Evolutionary conservation across 495 filamentous ascomycete genomes (phyloP).

Genomic region (Trichoderma reesei): DNA sequence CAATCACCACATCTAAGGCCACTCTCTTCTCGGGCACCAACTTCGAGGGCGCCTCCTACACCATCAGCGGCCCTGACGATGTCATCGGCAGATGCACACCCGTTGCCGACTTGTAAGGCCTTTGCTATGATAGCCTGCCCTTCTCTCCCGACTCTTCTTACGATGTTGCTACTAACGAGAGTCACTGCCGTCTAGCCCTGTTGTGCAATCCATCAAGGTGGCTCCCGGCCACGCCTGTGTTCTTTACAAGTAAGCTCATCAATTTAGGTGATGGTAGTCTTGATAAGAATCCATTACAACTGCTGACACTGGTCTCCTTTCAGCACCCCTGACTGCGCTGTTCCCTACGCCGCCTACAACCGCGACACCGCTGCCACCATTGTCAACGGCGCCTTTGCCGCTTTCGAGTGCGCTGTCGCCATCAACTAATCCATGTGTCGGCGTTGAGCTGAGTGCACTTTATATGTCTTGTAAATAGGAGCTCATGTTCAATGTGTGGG

Average conservation of each 20-base stretch:
- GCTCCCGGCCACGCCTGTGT: not conserved
- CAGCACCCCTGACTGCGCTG: not conserved
- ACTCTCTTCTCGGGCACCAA: not conserved
- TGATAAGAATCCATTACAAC: not conserved
- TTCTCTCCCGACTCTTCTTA: not conserved
- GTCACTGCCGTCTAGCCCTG: not conserved
- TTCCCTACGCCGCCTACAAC: not conserved
- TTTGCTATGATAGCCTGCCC: not conserved
- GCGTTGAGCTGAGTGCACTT: too few species aligned
- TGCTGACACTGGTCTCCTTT: not conserved
- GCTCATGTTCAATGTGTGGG: too few species aligned
- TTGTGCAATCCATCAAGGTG: not conserved
- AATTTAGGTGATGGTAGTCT: too few species aligned
- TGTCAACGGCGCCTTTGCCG: not conserved
- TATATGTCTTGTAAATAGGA: too few species aligned
- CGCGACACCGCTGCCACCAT: not conserved
- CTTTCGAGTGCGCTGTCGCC: not conserved
- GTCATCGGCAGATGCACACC: not conserved
- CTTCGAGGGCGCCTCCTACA: constrained; percentile 1
- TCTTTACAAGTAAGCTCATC: not conserved
- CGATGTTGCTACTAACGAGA: not conserved
- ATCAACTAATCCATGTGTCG: not conserved
- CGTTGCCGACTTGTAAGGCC: not conserved
- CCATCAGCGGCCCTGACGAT: not conserved
- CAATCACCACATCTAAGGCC: not conserved